Conservation (phyloP, 352 stramenopile genomes). For the Pythium sp. region DNA sequence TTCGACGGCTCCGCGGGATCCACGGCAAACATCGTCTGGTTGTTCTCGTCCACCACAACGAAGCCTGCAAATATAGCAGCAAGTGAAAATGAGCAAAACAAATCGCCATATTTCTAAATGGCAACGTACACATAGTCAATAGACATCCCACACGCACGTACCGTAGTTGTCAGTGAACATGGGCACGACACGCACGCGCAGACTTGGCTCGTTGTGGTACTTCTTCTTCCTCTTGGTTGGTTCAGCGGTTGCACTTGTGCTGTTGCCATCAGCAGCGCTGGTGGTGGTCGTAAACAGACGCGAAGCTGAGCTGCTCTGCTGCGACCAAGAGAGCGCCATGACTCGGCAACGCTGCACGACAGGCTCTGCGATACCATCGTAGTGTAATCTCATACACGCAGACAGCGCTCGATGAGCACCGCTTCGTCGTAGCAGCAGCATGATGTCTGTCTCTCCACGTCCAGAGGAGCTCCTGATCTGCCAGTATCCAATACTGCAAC, state of each 20-base stretch:
- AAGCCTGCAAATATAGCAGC: constrained; percentile 36
- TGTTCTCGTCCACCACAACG: constrained; percentile 75
- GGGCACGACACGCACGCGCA: constrained; percentile 77
- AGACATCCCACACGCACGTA: constrained; percentile 11
- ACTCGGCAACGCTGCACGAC: neutral
- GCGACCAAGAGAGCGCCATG: neutral
- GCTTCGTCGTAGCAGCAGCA: constrained; percentile 9
- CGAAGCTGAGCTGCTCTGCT: neutral
- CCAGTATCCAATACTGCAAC: neutral
- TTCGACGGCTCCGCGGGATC: constrained; percentile 64
- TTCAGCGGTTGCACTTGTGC: neutral
- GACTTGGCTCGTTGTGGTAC: constrained; percentile 67
- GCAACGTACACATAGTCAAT: neutral
- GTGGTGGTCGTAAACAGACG: constrained; percentile 2
- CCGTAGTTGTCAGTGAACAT: constrained; percentile 87
- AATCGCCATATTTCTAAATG: too few species aligned
- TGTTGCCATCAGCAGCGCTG: neutral
- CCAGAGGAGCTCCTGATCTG: neutral
- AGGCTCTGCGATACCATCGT: neutral
- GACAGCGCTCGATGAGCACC: constrained; percentile 2
- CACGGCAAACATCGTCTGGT: constrained; percentile 82
- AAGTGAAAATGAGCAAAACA: neutral
- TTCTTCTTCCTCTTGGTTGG: constrained; percentile 41
- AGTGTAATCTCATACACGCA: neutral
- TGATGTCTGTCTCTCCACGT: neutral